Conservation (phyloP, 805 yeast genomes). For the Ogataea angusta region DNA sequence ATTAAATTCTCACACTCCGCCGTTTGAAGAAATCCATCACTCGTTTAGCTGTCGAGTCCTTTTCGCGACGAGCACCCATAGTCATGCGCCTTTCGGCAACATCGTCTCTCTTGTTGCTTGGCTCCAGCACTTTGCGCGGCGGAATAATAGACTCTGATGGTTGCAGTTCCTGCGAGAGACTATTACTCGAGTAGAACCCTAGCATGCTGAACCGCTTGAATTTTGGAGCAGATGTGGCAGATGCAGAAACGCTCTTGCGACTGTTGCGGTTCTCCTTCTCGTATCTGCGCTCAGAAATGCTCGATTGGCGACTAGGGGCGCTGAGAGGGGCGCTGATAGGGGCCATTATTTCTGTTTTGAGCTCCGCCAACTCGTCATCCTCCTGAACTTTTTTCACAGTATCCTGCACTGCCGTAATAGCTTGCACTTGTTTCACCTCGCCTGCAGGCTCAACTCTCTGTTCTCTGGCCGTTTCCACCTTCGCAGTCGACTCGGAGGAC, state of each 20-base stretch:
- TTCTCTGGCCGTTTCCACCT: slow-evolving; percentile 4
- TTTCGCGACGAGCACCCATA: slow-evolving; percentile 23
- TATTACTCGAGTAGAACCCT: slow-evolving; percentile 27
- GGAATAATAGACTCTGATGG: slow-evolving; percentile 1
- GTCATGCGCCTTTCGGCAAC: slow-evolving; percentile 34
- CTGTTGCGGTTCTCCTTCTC: slow-evolving; percentile 26
- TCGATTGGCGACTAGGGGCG: slow-evolving; percentile 5
- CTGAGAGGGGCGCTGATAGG: slow-evolving; percentile 1
- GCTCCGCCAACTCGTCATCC: background rate
- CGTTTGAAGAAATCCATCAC: slow-evolving; percentile 78
- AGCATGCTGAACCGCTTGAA: slow-evolving; percentile 34
- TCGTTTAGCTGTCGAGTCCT: slow-evolving; percentile 71
- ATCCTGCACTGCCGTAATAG: background rate
- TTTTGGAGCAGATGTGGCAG: slow-evolving; percentile 19
- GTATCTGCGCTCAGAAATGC: slow-evolving; percentile 11
- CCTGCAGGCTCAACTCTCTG: slow-evolving; percentile 1
- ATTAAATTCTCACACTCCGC: slow-evolving; percentile 44
- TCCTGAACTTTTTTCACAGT: background rate
- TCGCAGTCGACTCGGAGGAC: slow-evolving; percentile 8
- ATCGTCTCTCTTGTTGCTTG: slow-evolving; percentile 16
- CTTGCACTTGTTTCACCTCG: background rate
- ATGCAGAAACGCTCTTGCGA: slow-evolving; percentile 16
- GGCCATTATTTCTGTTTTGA: background rate
- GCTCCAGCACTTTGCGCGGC: slow-evolving; percentile 16
- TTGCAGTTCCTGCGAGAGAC: slow-evolving; percentile 12